Evolutionary conservation across 2,329 filamentous ascomycete species (phyloP), one percentile per base, ranked within the genome.

Genomic region (Leptographium flavum): DNA sequence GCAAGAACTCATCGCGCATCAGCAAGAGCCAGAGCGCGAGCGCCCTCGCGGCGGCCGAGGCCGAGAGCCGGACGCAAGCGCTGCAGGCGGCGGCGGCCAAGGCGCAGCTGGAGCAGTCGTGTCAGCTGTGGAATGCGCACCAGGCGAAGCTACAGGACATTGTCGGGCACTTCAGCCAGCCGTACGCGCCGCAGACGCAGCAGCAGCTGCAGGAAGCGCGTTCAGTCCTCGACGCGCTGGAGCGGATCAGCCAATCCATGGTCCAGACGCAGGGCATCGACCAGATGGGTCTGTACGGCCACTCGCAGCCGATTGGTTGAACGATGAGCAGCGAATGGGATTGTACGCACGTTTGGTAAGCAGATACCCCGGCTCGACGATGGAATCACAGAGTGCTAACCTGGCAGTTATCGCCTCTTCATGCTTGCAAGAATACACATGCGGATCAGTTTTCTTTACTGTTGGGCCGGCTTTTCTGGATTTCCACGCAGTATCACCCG

Each of bases 71-170:
- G 10, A 22, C 27, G 27, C 40, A 42, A 30, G 40, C 40, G 1
- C 28, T 58, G 28, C 49, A 54, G 47, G 54, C 55, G 40, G 41
- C 48, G 31, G 43, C 46, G 8, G 45, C 44, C 33, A 52, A 52
- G 47, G 55, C 58, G 11, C 55, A 57, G 13, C 56, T 58, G 45
- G 59, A 63, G 54, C 58, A 60, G 54, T 67, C 69, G 41, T 60
- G 70, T 43, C 67, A 74, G 49, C 65, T 73, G 54, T 78, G 73
- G 74, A 63, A 73, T 55, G 72, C 79, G 51, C 76, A 81, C 61
- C 79, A 75, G 60, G 72, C 70, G 56, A 71, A 70, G 32, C 70
- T 86, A 42, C 72, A 81, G 53, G 68, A 68, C 49, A 73, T 83
- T 35, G 65, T 80, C 38, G 62, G 65, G 43, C 63, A 61, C 39